Conservation (phyloP, 192 early-diverging fungal genomes). For the Gonapodya prolifera region DNA sequence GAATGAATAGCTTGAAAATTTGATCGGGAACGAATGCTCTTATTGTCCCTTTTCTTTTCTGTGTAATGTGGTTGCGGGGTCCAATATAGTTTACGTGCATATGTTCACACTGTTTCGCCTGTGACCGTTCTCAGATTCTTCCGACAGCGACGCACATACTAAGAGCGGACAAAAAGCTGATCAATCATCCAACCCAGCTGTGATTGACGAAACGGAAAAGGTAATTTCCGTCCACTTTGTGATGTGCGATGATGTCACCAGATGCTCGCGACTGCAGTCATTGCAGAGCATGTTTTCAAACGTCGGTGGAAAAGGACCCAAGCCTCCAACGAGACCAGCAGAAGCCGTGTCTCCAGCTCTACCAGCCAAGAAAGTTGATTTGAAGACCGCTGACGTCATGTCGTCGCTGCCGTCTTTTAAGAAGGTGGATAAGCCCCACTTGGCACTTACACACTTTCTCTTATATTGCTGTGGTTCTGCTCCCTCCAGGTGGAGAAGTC, state of each 20-base stretch:
- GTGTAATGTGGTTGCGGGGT: background rate
- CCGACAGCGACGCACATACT: background rate
- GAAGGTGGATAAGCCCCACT: background rate
- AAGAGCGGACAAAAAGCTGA: too few species aligned
- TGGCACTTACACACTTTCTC: too few species aligned
- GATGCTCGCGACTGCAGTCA: background rate
- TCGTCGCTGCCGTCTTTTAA: background rate
- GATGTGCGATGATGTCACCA: too few species aligned
- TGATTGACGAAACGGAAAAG: too few species aligned
- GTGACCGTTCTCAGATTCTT: background rate
- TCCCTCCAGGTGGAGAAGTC: background rate
- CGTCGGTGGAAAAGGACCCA: background rate
- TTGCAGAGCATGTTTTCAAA: background rate
- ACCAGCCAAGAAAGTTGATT: too few species aligned
- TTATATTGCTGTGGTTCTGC: too few species aligned
- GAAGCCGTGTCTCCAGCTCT: too few species aligned
- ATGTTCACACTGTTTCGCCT: background rate
- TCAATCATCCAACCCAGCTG: too few species aligned
- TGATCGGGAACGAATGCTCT: background rate
- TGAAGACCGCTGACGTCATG: background rate
- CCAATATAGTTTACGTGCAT: background rate
- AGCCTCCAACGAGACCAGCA: background rate
- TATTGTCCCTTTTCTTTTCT: background rate
- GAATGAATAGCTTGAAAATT: background rate
- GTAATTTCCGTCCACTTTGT: too few species aligned